phyloP scores from a whole-genome alignment of 768 basidiomycete genomes.

The Paxillus involutus region DNA sequence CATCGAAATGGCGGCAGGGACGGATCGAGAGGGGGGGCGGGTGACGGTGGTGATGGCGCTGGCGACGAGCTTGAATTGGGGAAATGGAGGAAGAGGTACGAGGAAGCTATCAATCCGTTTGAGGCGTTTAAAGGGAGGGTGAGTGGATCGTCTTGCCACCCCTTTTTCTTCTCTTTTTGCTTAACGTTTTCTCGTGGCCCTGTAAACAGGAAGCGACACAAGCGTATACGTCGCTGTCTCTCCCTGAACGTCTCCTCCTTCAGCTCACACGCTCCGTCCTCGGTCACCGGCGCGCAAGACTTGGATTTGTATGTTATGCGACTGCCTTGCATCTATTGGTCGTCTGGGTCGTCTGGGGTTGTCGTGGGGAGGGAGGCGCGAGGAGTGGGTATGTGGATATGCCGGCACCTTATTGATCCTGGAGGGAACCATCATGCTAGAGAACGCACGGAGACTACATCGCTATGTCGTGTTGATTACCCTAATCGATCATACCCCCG shows the following conservation, averaged over 20 bases:
- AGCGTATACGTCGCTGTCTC: conserved; percentile 89
- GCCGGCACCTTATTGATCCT: conserved; percentile 14
- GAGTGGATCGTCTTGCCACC: background rate
- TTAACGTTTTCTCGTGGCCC: background rate
- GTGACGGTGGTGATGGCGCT: conserved; percentile 36
- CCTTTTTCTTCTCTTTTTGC: background rate
- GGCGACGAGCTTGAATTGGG: conserved; percentile 67
- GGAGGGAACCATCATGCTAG: too few relatives aligned
- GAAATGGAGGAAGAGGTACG: conserved; percentile 89
- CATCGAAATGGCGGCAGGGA: conserved; percentile 3
- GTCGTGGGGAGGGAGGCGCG: conserved; percentile 48
- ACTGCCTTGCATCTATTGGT: conserved; percentile 78
- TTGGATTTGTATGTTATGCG: conserved; percentile 88
- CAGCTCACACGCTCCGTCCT: conserved; percentile 82
- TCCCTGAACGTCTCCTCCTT: conserved; percentile 86
- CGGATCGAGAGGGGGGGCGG: background rate
- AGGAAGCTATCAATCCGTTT: conserved; percentile 97
- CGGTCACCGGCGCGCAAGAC: conserved; percentile 87
- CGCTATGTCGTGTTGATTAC: too few relatives aligned
- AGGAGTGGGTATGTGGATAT: conserved; percentile 8
- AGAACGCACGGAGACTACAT: too few relatives aligned
- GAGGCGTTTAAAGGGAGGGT: conserved; percentile 96
- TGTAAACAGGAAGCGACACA: conserved; percentile 82
- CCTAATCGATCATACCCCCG: too few relatives aligned
- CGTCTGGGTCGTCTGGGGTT: conserved; percentile 61